These are phyloP conservation scores for Eragrostis curvula DNA, from an alignment of 176 grass and related monocot species.

Conservation along the genomic window DNA sequence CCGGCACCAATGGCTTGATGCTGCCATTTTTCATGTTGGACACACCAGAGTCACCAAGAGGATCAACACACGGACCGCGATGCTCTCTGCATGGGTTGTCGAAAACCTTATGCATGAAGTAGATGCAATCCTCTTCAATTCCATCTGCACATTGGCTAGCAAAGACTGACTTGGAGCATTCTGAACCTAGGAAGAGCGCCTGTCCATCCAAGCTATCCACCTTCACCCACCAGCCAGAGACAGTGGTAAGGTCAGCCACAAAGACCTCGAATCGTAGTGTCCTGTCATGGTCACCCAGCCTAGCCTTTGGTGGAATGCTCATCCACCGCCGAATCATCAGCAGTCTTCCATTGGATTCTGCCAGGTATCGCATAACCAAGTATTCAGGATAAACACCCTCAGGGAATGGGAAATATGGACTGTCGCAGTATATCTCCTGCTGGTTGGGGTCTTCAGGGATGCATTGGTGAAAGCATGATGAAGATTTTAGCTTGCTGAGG, in stretches of 20 bases:
- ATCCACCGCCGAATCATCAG: constrained; percentile 2
- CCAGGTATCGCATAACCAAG: not conserved
- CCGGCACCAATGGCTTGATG: not conserved
- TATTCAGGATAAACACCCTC: too few species aligned
- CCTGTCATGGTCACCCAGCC: not conserved
- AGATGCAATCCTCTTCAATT: constrained; percentile 25
- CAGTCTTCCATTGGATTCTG: not conserved
- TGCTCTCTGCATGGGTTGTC: not conserved
- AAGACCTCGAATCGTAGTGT: not conserved
- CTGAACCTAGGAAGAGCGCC: not conserved
- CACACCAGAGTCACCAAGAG: not conserved
- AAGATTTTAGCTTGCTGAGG: not conserved
- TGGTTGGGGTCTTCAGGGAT: not conserved
- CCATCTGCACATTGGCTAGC: not conserved
- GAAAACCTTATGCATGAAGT: not conserved
- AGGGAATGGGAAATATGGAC: too few species aligned
- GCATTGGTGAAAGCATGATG: not conserved
- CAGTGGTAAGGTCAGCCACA: not conserved
- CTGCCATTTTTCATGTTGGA: constrained; percentile 13
- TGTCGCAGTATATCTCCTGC: not conserved
- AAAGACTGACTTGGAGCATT: constrained; percentile 16
- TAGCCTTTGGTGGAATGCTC: not conserved
- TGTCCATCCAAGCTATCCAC: not conserved
- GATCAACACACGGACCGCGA: not conserved
- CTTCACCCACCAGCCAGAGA: not conserved